Evolutionary conservation across 2,329 filamentous ascomycete species (phyloP), one percentile per base, ranked within the genome.

Genomic region (Aspergillus pseudonomiae): DNA sequence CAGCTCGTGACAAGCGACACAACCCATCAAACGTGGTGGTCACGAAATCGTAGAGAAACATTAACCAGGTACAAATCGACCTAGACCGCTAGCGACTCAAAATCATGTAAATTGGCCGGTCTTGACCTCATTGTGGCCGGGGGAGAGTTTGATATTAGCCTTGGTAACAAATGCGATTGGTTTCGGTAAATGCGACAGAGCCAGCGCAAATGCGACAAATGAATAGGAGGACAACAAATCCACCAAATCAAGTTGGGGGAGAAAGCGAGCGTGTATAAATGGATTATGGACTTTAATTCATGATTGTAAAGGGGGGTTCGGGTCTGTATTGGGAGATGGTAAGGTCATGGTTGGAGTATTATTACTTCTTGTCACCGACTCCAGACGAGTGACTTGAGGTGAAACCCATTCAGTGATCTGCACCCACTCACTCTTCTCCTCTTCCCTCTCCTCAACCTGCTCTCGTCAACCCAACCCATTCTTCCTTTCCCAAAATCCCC

Each of bases 401-500:
- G 77, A 78, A 79, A 79, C 77, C 75, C 73, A 70, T 71, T 63
- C 65, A 59, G 59, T 62, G 61, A 57, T 63, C 67, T 60, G 63
- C 68, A 67, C 60, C 64, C 63, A 60, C 64, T 66, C 63, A 57
- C 55, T 65, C 63, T 64, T 55, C 50, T 57, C 57, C 46, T 62
- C 60, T 46, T 59, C 53, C 46, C 28, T 63, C 60, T 43, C 61
- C 50, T 64, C 68, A 64, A 59, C 61, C 64, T 57, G 56, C 57
- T 64, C 48, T 62, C 60, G 50, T 50, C 54, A 53, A 60, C 62
- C 63, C 62, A 64, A 66, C 59, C 56, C 62, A 61, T 60, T 61
- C 61, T 39, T 53, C 34, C 50, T 62, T 52, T 53, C 48, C 61
- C 61, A 57, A 56, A 52, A 32, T 50, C 39, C 61, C 54, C 52